Evolutionary conservation across 805 yeast species (phyloP).

Genomic region (Yamadazyma sp.): DNA sequence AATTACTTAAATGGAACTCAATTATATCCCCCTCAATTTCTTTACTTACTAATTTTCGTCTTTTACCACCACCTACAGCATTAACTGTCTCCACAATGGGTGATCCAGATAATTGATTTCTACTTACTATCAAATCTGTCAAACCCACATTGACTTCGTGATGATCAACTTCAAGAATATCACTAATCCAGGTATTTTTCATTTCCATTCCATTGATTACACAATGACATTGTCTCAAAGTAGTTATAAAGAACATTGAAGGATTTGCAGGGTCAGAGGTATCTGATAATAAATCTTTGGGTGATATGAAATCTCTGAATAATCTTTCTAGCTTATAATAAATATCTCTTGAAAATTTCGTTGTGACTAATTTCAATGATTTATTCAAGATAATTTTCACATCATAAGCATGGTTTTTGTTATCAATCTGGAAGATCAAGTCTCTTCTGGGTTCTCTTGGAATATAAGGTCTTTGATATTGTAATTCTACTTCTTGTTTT

Average conservation of each 20-base stretch:
- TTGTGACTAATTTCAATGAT: slow-evolving; percentile 19
- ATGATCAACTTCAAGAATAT: slow-evolving; percentile 18
- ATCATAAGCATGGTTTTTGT: slow-evolving; percentile 19
- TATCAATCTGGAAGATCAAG: slow-evolving; percentile 27
- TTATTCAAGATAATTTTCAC: slow-evolving; percentile 32
- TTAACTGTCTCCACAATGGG: not conserved
- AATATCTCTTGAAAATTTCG: slow-evolving; percentile 24
- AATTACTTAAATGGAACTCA: slow-evolving; percentile 39
- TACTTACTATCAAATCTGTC: slow-evolving; percentile 2
- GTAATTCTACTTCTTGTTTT: slow-evolving; percentile 30
- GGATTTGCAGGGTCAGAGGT: slow-evolving; percentile 17
- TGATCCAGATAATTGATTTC: not conserved
- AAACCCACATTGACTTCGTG: slow-evolving; percentile 5
- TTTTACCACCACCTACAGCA: not conserved
- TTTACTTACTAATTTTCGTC: slow-evolving; percentile 10
- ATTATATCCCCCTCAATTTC: slow-evolving; percentile 33
- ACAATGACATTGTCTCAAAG: slow-evolving; percentile 25
- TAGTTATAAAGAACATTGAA: slow-evolving; percentile 19
- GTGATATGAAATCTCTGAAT: slow-evolving; percentile 18
- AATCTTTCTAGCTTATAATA: slow-evolving; percentile 20
- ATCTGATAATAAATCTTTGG: slow-evolving; percentile 13
- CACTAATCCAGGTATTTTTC: slow-evolving; percentile 32
- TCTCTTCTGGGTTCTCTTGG: slow-evolving; percentile 28
- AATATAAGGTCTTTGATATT: slow-evolving; percentile 34
- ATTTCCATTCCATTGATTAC: slow-evolving; percentile 34